Conservation (phyloP, 2,329 filamentous ascomycete species). For the Fusarium sp. region DNA sequence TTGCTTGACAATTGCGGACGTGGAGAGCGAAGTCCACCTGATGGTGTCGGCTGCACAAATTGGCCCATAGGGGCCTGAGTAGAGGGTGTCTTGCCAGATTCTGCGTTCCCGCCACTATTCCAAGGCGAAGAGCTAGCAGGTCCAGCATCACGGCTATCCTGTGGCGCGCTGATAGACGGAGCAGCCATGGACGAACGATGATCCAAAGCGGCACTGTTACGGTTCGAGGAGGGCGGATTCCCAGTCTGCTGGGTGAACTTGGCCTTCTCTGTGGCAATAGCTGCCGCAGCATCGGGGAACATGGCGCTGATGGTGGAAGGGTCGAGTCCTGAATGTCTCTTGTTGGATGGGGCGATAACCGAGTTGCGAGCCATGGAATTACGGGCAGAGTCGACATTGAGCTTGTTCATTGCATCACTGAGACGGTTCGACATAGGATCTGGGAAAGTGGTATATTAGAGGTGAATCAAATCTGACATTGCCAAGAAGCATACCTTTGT, state of each 20-base stretch:
- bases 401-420: slow-evolving; percentile 95
- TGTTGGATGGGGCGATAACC: slow-evolving; percentile 78
- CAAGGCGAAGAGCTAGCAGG: slow-evolving; percentile 72
- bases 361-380: slow-evolving; percentile 87
- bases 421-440: slow-evolving; percentile 97
- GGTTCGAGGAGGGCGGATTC: slow-evolving; percentile 87
- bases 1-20: slow-evolving; percentile 74
- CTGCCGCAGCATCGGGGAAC: slow-evolving; percentile 97
- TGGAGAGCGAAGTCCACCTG: slow-evolving; percentile 80
- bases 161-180: slow-evolving; percentile 74
- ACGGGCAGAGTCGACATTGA: slow-evolving; percentile 86
- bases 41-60: slow-evolving; percentile 83
- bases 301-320: slow-evolving; percentile 95
- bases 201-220: slow-evolving; percentile 86
- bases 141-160: slow-evolving; percentile 46
- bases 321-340: slow-evolving; percentile 95
- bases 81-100: slow-evolving; percentile 75
- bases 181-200: slow-evolving; percentile 78
- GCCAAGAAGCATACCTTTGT: slow-evolving; percentile 75
- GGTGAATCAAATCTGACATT: neutral
- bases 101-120: slow-evolving; percentile 64
- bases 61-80: slow-evolving; percentile 91
- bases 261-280: slow-evolving; percentile 98
- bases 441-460: slow-evolving; percentile 50
- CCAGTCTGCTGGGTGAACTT: slow-evolving; percentile 97